Evolutionary conservation across 768 basidiomycete genomes (phyloP), one percentile per base, ranked within the genome.

Genomic region (Mycena polygramma): DNA sequence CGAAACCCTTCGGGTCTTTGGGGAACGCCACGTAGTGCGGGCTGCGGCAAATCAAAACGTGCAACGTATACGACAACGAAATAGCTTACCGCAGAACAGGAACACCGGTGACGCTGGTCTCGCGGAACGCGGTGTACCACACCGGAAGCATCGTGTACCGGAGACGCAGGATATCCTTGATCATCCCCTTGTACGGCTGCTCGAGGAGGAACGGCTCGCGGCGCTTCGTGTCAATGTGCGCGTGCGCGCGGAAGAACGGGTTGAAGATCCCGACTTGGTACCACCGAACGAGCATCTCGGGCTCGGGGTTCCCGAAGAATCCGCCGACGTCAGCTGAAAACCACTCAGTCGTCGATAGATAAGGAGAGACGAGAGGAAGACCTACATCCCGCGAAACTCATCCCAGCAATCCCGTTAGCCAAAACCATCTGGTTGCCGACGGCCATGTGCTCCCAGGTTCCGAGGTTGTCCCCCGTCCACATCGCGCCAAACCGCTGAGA

Each of bases 391-490:
- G 90, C 85, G 78, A 97, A 99, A 36, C 91, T 88, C 90, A 98
- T 93, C 24, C 98, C 97, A 10, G 89, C 95, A 53, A 99, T 90
- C 49, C 91, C 91, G 75, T 94, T 93, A 14, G 94, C 87, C 41
- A 99, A 84, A 2, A 97, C 91, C 93, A 99, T 99, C 79, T 97
- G 94, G 69, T 97, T 86, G 17, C 96, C 95, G 20, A 94, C 94
- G 13, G 90, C 89, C 90, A 99, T 96, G 77, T 99, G 98, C 67
- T 96, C 96, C 98, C 98, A 99, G 1, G 94, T 96, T 20, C 97
- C 95, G 35, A 97, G 84, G 79, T 99, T 99, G 81, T 99, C 98
- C 20, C 98, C 98, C 10, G 97, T 99, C 98, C 98, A 99, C 88
- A 98, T 96, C 7, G 98, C 97, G 45, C 97, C 95, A 75, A 94